phyloP scores from a whole-genome alignment of 2,329 filamentous ascomycete genomes.

The Acephala macrosclerotiorum region DNA sequence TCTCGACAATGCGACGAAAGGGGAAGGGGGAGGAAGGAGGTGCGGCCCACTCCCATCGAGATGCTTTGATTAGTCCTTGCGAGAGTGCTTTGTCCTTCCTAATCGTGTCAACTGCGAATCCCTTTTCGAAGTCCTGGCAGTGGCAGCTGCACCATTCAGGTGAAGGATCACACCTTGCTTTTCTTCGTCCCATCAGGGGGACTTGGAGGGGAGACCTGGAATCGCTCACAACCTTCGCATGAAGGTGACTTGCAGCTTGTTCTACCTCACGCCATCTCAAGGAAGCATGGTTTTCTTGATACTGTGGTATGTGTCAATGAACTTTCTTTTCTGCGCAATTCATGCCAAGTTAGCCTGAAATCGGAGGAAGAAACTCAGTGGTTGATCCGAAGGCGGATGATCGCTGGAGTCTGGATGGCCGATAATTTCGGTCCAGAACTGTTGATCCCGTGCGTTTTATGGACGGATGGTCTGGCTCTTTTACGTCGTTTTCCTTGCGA shows the following conservation, averaged over 20 bases:
- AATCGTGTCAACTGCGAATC: neutral
- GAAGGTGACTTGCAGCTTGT: neutral
- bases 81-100: neutral
- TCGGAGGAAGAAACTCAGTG: neutral
- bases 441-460: neutral
- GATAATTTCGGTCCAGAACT: neutral
- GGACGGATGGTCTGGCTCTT: neutral
- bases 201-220: too few relatives aligned
- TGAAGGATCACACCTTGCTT: neutral
- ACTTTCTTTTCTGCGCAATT: neutral
- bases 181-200: neutral
- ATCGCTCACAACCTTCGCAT: too few relatives aligned
- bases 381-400: too few relatives aligned
- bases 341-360: neutral
- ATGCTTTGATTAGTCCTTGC: neutral
- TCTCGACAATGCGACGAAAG: neutral
- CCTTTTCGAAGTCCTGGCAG: neutral
- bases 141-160: neutral
- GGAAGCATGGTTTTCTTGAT: neutral
- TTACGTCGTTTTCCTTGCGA: conserved; percentile 1
- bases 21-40: neutral
- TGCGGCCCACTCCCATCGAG: conserved; percentile 1
- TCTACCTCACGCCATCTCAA: neutral
- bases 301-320: neutral
- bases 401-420: neutral